Conservation (phyloP, 2,329 filamentous ascomycete species). For the Camillea tinctor region DNA sequence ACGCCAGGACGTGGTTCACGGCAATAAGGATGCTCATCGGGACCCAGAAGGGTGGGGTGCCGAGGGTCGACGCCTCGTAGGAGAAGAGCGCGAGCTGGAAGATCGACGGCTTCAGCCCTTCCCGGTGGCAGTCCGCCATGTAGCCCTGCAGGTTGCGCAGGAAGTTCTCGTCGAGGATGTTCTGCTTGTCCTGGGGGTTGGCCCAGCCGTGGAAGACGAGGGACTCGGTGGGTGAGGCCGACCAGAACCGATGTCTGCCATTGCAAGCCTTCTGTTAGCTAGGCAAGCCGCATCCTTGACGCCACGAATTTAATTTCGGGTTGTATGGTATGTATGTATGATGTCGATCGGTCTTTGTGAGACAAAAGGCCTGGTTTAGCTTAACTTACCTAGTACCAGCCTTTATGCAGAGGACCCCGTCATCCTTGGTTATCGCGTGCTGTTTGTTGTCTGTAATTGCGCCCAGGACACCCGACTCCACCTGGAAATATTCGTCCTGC, state of each 20-base stretch:
- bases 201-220: conserved; percentile 18
- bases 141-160: conserved; percentile 19
- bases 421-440: conserved; percentile 11
- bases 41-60: conserved; percentile 18
- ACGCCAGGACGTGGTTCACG: conserved; percentile 10
- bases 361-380: no score
- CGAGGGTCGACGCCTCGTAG: conserved; percentile 11
- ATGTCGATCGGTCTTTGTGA: no score
- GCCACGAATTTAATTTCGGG: no score
- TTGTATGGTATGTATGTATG: no score
- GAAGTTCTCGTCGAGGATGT: conserved; percentile 15
- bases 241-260: conserved; percentile 20
- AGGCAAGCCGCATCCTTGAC: no score
- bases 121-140: conserved; percentile 12
- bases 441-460: conserved; percentile 7
- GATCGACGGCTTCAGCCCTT: conserved; percentile 8
- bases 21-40: conserved; percentile 11
- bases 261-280: no score
- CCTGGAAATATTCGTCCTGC: conserved; percentile 19
- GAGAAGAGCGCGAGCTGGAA: conserved; percentile 18
- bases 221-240: conserved; percentile 8
- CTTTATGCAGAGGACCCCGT: conserved; percentile 9
- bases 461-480: conserved; percentile 17
- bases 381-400: conserved; percentile 13
- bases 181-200: conserved; percentile 12